Evolutionary conservation across 306 rosid genomes (phyloP).

Genomic region (Glycine tomentella): DNA sequence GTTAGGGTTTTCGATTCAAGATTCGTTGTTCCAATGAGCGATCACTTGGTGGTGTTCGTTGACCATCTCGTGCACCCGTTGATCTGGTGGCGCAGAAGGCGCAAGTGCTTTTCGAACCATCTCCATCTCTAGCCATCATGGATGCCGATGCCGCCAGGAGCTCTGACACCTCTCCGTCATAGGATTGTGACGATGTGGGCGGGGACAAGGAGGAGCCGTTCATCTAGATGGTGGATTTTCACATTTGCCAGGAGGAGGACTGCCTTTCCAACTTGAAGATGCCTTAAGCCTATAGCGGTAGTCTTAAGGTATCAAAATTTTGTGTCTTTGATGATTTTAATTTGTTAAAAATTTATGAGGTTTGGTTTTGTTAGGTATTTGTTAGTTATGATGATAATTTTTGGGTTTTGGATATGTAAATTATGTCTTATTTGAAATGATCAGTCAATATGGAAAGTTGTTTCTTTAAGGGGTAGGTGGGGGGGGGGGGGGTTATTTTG

Average conservation of each 20-base stretch:
- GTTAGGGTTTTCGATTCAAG: conserved; percentile 43
- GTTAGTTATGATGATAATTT: neutral
- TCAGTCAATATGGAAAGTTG: conserved; percentile 7
- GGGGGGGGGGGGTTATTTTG: too few species aligned
- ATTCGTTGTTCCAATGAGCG: conserved; percentile 64
- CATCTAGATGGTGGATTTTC: conserved; percentile 83
- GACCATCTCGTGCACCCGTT: conserved; percentile 62
- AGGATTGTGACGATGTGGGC: conserved; percentile 45
- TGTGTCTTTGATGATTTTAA: neutral
- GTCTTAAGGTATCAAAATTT: conserved; percentile 76
- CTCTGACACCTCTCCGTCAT: conserved; percentile 43
- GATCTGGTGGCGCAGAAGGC: conserved; percentile 54
- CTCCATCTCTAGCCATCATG: neutral
- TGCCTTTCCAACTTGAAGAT: conserved; percentile 70
- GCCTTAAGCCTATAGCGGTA: conserved; percentile 94
- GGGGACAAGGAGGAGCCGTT: conserved; percentile 72
- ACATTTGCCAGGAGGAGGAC: conserved; percentile 96
- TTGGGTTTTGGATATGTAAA: neutral
- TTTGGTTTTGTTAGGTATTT: neutral
- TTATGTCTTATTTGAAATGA: conserved; percentile 13
- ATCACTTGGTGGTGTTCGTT: conserved; percentile 80
- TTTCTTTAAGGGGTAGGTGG: neutral
- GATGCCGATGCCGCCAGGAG: conserved; percentile 46
- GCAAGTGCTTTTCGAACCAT: conserved; percentile 36
- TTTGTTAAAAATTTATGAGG: neutral